A percentile compares a stretch with the other conserved stretches of the same genome.
These are phyloP conservation scores for Penicillium soppii DNA, from an alignment of 495 filamentous ascomycete species.

Conservation along the genomic window DNA sequence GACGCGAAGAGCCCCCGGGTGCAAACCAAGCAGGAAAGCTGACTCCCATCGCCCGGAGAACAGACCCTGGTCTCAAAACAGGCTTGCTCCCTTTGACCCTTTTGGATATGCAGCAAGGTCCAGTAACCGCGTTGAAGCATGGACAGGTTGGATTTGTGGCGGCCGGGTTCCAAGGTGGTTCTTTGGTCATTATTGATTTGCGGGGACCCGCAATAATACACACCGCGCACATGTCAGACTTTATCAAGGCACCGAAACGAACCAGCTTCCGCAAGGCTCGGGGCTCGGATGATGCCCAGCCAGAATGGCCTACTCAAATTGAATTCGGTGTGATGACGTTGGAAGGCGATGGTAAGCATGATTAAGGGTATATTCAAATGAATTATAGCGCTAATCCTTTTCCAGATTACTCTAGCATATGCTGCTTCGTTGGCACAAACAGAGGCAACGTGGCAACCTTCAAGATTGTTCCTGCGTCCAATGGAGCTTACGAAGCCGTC, in stretches of 20 bases:
- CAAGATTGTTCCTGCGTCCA: slow-evolving; percentile 74
- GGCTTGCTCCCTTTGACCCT: slow-evolving; percentile 79
- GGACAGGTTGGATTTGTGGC: slow-evolving; percentile 92
- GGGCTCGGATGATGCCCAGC: slow-evolving; percentile 40
- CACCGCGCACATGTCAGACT: slow-evolving; percentile 61
- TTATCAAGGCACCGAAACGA: slow-evolving; percentile 67
- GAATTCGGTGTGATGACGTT: slow-evolving; percentile 94
- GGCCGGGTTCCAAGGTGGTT: slow-evolving; percentile 77
- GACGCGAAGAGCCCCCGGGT: slow-evolving; percentile 55
- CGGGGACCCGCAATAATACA: slow-evolving; percentile 88
- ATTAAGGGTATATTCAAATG: not conserved
- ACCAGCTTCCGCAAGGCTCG: slow-evolving; percentile 61
- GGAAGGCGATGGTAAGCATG: slow-evolving; percentile 69
- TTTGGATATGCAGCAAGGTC: slow-evolving; percentile 76
- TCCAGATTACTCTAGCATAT: slow-evolving; percentile 84
- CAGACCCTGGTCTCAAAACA: slow-evolving; percentile 77
- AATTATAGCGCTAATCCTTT: slow-evolving; percentile 18
- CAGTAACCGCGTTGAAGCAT: slow-evolving; percentile 73
- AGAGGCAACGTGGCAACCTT: slow-evolving; percentile 81
- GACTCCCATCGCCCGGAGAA: slow-evolving; percentile 68
- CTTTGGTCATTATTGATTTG: slow-evolving; percentile 77
- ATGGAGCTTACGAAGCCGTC: slow-evolving; percentile 69
- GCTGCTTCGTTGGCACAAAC: slow-evolving; percentile 87
- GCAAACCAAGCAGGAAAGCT: slow-evolving; percentile 57
- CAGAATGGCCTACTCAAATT: slow-evolving; percentile 73